Percentiles rank a stretch among this genome's conserved stretches.
These are phyloP conservation scores for Wickerhamomyces canadensis DNA, from an alignment of 805 yeast genomes.

Conservation along the genomic window DNA sequence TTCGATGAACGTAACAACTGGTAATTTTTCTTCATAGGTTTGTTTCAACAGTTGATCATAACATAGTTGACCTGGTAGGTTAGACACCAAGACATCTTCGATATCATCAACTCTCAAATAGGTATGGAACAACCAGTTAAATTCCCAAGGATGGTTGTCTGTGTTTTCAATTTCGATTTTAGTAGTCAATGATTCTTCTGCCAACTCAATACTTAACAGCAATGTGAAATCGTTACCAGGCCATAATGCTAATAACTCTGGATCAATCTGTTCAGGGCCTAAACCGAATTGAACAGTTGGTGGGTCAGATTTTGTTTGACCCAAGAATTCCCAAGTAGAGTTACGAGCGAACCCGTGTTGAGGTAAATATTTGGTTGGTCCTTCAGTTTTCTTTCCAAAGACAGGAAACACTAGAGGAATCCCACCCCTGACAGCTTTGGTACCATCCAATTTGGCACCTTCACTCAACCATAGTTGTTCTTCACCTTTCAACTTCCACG, in stretches of 20 bases:
- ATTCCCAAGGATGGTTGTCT: slow-evolving; percentile 60
- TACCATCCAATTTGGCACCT: slow-evolving; percentile 83
- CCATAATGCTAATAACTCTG: slow-evolving; percentile 58
- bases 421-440: slow-evolving; percentile 95
- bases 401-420: slow-evolving; percentile 95
- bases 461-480: slow-evolving; percentile 82
- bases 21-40: slow-evolving; percentile 64
- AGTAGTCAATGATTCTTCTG: slow-evolving; percentile 55
- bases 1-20: slow-evolving; percentile 63
- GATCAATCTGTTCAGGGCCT: slow-evolving; percentile 75
- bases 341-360: slow-evolving; percentile 97
- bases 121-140: slow-evolving; percentile 94
- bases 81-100: slow-evolving; percentile 70
- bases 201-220: slow-evolving; percentile 60
- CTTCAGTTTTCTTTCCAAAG: slow-evolving; percentile 64
- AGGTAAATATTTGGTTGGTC: slow-evolving; percentile 62
- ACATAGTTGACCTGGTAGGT: slow-evolving; percentile 66
- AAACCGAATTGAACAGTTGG: slow-evolving; percentile 88
- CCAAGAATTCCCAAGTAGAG: slow-evolving; percentile 89
- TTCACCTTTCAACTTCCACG: slow-evolving; percentile 68
- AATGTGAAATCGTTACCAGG: slow-evolving; percentile 66
- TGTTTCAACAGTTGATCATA: slow-evolving; percentile 70
- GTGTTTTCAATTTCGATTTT: slow-evolving; percentile 72
- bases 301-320: slow-evolving; percentile 65
- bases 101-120: slow-evolving; percentile 74